Evolutionary conservation across 768 basidiomycete genomes (phyloP).

Genomic region (Tephrocybe sp.): DNA sequence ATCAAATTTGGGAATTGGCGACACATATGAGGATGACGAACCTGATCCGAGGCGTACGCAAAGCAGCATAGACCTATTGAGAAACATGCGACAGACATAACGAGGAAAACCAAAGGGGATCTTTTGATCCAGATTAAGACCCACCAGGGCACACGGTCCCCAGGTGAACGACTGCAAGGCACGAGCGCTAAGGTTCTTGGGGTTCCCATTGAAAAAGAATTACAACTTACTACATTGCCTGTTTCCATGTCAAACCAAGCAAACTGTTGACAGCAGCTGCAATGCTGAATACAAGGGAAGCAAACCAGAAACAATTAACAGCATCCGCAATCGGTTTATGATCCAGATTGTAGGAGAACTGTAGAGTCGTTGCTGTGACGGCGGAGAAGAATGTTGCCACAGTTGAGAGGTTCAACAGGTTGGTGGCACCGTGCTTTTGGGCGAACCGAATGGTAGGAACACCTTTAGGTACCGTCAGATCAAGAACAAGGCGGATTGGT

Average conservation of each 20-base stretch:
- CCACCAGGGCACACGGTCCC: conserved; percentile 80
- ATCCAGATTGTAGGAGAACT: conserved; percentile 56
- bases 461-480: conserved; percentile 35
- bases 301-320: conserved; percentile 76
- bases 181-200: conserved; percentile 8
- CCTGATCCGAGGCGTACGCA: conserved; percentile 73
- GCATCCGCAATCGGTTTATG: conserved; percentile 39
- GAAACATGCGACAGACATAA: conserved; percentile 82
- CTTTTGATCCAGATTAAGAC: conserved; percentile 86
- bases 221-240: conserved; percentile 74
- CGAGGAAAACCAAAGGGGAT: conserved; percentile 80
- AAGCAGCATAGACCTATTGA: conserved; percentile 78
- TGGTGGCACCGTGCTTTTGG: conserved; percentile 69
- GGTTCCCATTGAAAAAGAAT: conserved; percentile 1
- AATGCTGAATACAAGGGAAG: conserved; percentile 74
- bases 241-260: conserved; percentile 78
- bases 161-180: conserved; percentile 61
- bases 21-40: conserved; percentile 25
- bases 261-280: conserved; percentile 76
- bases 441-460: conserved; percentile 77
- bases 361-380: conserved; percentile 71
- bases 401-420: conserved; percentile 72
- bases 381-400: conserved; percentile 80
- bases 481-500: neutral
- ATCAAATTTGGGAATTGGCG: neutral